phyloP scores from a whole-genome alignment of 768 basidiomycete species.

The Phlegmacium glaucopus region DNA sequence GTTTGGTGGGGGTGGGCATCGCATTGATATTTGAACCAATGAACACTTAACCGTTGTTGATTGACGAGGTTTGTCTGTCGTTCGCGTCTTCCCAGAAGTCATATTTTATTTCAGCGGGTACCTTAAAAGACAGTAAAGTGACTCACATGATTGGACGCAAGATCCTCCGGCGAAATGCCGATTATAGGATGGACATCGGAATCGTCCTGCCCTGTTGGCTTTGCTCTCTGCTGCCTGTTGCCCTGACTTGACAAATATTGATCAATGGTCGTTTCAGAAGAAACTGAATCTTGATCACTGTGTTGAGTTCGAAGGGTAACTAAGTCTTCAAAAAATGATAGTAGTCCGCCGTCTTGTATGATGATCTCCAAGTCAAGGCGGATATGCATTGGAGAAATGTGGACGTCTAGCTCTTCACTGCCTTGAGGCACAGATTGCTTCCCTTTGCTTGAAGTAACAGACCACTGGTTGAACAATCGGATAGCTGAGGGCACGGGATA shows the following conservation, averaged over 20 bases:
- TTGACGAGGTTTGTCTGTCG: background rate
- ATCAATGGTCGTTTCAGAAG: constrained; percentile 9
- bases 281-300: constrained; percentile 4
- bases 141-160: background rate
- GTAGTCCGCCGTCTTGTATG: constrained; percentile 33
- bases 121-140: too few relatives aligned
- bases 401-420: constrained; percentile 33
- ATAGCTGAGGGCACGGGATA: background rate
- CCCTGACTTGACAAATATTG: background rate
- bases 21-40: constrained; percentile 64
- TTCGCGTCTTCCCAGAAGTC: too few relatives aligned
- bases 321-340: constrained; percentile 36
- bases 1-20: constrained; percentile 56
- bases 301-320: constrained; percentile 1
- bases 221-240: background rate
- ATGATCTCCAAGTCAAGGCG: constrained; percentile 63
- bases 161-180: background rate
- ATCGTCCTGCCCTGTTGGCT: background rate
- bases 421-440: background rate
- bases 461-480: constrained; percentile 1
- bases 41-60: constrained; percentile 30
- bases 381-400: constrained; percentile 65
- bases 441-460: background rate
- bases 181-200: background rate
- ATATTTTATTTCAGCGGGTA: too few relatives aligned